phyloP scores from a whole-genome alignment of 1,284 basidiomycete species.

The Marasmius sp. region DNA sequence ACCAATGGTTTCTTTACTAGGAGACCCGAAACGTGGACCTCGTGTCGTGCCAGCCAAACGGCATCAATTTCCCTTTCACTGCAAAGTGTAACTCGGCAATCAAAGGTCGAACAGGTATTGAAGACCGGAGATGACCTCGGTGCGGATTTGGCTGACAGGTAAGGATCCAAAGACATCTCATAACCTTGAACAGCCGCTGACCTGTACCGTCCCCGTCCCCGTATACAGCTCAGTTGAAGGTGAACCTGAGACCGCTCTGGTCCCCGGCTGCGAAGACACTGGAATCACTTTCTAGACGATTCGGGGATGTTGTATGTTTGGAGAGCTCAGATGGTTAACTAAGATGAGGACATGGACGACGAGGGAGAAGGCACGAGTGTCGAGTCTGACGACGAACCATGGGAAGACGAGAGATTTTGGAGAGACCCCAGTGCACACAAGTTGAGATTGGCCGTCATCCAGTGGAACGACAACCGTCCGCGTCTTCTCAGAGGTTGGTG shows the following conservation, averaged over 20 bases:
- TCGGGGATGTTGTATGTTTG: slow-evolving; percentile 70
- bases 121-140: slow-evolving; percentile 51
- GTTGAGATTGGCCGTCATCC: slow-evolving; percentile 41
- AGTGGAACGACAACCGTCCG: slow-evolving; percentile 43
- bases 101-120: slow-evolving; percentile 54
- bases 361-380: slow-evolving; percentile 17
- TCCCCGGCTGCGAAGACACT: slow-evolving; percentile 76
- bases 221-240: slow-evolving; percentile 80
- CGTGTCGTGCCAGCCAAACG: no score
- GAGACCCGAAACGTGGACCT: no score
- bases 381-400: slow-evolving; percentile 39
- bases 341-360: slow-evolving; percentile 7
- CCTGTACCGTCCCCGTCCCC: slow-evolving; percentile 3
- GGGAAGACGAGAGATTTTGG: slow-evolving; percentile 74
- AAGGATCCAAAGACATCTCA: slow-evolving; percentile 18
- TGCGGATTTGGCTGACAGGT: slow-evolving; percentile 70
- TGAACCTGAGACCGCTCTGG: slow-evolving; percentile 89
- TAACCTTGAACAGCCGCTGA: slow-evolving; percentile 5
- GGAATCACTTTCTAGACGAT: slow-evolving; percentile 53
- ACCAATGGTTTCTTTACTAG: no score
- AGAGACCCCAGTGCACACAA: slow-evolving; percentile 72
- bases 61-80: no score
- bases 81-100: no score
- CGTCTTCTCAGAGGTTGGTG: slow-evolving; percentile 28
- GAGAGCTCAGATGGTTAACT: slow-evolving; percentile 47